phyloP scores from a whole-genome alignment of 768 basidiomycete species.

The Hygrophoropsis aurantiaca region DNA sequence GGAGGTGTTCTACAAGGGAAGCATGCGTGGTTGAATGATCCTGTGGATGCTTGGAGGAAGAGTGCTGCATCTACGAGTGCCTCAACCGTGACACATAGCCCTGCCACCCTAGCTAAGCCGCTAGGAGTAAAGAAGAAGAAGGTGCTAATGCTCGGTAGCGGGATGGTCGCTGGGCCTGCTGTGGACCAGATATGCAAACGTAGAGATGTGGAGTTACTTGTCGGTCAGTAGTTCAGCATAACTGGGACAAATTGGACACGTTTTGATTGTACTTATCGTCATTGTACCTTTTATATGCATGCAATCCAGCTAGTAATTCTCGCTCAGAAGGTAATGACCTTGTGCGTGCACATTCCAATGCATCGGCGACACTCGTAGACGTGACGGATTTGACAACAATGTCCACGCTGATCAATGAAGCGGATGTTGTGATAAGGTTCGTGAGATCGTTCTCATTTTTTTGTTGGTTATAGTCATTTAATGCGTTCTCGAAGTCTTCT shows the following conservation, averaged over 20 bases:
- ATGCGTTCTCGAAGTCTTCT: slow-evolving; percentile 48
- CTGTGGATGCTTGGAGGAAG: slow-evolving; percentile 46
- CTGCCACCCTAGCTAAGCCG: too few species aligned
- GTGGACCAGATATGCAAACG: slow-evolving; percentile 69
- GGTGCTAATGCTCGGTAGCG: slow-evolving; percentile 83
- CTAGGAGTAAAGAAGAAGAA: slow-evolving; percentile 47
- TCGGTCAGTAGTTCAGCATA: slow-evolving; percentile 56
- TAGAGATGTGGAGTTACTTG: slow-evolving; percentile 63
- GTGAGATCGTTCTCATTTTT: slow-evolving; percentile 11
- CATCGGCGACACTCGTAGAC: slow-evolving; percentile 58
- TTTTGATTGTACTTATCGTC: slow-evolving; percentile 11
- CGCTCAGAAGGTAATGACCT: slow-evolving; percentile 54
- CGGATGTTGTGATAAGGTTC: slow-evolving; percentile 86
- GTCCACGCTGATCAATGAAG: slow-evolving; percentile 49
- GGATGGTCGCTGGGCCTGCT: slow-evolving; percentile 94
- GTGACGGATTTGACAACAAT: slow-evolving; percentile 50
- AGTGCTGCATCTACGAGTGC: background rate
- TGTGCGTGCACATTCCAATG: slow-evolving; percentile 43
- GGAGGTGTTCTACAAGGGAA: slow-evolving; percentile 51
- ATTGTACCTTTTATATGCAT: slow-evolving; percentile 5
- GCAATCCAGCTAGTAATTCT: slow-evolving; percentile 72
- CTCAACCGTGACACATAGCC: background rate
- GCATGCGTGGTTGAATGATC: slow-evolving; percentile 59
- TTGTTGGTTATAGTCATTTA: background rate
- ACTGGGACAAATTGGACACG: slow-evolving; percentile 13